phyloP scores from a whole-genome alignment of 2,329 filamentous ascomycete species.

The Alternaria dauci region DNA sequence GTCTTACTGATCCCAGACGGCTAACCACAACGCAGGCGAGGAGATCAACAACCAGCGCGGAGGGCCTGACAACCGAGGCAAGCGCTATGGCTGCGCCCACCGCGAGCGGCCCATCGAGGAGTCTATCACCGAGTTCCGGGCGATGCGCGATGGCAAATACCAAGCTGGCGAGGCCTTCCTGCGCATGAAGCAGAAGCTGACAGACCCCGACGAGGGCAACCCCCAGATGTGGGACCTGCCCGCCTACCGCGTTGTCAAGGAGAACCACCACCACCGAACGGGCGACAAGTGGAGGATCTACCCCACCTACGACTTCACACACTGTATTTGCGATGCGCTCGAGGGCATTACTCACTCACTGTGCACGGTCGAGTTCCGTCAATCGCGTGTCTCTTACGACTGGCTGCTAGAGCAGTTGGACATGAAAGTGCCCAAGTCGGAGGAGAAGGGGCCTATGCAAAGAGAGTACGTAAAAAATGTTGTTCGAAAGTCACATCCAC shows the following conservation, averaged over 20 bases:
- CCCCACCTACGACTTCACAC: constrained; percentile 92
- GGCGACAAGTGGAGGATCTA: constrained; percentile 90
- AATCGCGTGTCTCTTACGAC: constrained; percentile 86
- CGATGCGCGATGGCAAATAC: constrained; percentile 92
- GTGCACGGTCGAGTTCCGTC: constrained; percentile 91
- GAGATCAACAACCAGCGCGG: constrained; percentile 90
- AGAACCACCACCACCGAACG: constrained; percentile 78
- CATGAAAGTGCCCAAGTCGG: constrained; percentile 73
- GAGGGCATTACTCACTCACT: constrained; percentile 91
- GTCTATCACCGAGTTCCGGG: constrained; percentile 83
- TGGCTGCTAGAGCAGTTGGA: constrained; percentile 84
- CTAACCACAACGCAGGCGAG: constrained; percentile 61
- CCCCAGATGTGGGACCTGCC: constrained; percentile 97
- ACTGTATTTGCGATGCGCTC: constrained; percentile 90
- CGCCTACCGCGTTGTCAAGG: constrained; percentile 84
- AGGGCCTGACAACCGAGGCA: constrained; percentile 71
- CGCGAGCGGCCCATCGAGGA: constrained; percentile 77
- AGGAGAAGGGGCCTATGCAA: constrained; percentile 77
- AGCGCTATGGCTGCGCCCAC: constrained; percentile 82
- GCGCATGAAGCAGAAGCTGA: constrained; percentile 88
- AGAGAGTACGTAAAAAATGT: constrained; percentile 67
- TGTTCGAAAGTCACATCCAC: not conserved
- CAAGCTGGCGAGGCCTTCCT: constrained; percentile 82
- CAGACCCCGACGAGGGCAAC: constrained; percentile 72
- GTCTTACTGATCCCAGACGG: too few species aligned